phyloP scores from a whole-genome alignment of 2,329 filamentous ascomycete species.

The Didymella glomerata region DNA sequence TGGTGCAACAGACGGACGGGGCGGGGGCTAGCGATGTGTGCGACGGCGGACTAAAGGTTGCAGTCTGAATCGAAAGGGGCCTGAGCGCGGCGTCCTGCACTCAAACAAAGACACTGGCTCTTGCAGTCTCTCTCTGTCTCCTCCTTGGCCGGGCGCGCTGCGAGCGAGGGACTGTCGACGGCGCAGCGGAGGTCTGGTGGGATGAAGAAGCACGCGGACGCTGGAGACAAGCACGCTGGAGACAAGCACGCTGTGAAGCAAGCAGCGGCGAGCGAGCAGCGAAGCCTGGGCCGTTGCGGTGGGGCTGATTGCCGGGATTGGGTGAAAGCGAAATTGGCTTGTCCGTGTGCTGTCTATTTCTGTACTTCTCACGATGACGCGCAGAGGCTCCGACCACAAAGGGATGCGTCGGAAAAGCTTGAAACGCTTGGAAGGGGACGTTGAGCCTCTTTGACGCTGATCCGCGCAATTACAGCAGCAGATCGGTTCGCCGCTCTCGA shows the following conservation, averaged over 20 bases:
- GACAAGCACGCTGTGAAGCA: constrained; percentile 19
- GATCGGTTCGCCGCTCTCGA: not conserved
- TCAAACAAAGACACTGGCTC: constrained; percentile 8
- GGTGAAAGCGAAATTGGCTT: constrained; percentile 29
- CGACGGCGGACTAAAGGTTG: constrained; percentile 25
- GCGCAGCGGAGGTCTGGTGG: constrained; percentile 42
- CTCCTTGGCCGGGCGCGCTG: constrained; percentile 13
- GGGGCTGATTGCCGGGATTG: constrained; percentile 25
- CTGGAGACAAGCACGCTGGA: constrained; percentile 20
- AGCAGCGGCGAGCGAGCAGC: constrained; percentile 18
- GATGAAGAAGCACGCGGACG: constrained; percentile 15
- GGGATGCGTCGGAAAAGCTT: not conserved
- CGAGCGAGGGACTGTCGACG: constrained; percentile 35
- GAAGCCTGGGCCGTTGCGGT: constrained; percentile 12
- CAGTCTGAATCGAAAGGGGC: constrained; percentile 17
- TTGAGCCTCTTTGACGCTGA: constrained; percentile 2
- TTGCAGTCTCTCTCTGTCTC: not conserved
- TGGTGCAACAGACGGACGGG: constrained; percentile 33
- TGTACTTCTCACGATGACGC: constrained; percentile 12
- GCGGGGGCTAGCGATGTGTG: constrained; percentile 31
- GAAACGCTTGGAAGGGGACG: constrained; percentile 10
- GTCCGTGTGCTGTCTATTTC: constrained; percentile 19
- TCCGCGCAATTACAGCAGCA: not conserved
- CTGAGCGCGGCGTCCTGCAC: constrained; percentile 20
- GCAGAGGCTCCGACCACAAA: constrained; percentile 10